Conservation (phyloP, 2,329 filamentous ascomycete genomes). For the Colletotrichum trifolii region DNA sequence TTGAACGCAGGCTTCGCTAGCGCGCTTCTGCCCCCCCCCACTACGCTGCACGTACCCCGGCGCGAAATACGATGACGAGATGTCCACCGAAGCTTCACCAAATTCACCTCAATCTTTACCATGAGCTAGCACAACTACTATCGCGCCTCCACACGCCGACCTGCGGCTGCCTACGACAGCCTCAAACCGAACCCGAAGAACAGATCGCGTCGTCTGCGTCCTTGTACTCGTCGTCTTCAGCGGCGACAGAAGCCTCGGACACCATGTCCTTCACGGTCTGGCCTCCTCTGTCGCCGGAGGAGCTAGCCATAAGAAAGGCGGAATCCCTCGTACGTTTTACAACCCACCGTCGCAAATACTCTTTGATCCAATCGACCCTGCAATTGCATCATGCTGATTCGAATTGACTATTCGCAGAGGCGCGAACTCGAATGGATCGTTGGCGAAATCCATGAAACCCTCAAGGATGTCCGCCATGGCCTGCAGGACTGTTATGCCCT, state of each 20-base stretch:
- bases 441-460: slow-evolving; percentile 58
- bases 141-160: slow-evolving; percentile 12
- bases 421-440: slow-evolving; percentile 68
- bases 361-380: background rate
- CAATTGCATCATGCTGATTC: slow-evolving; percentile 44
- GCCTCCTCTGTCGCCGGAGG: slow-evolving; percentile 62
- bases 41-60: background rate
- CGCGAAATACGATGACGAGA: slow-evolving; percentile 27
- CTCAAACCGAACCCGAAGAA: background rate
- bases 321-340: slow-evolving; percentile 59
- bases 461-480: slow-evolving; percentile 67
- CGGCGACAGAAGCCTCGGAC: background rate
- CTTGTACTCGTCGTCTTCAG: background rate
- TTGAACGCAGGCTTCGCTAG: slow-evolving; percentile 8
- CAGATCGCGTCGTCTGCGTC: background rate
- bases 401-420: slow-evolving; percentile 47
- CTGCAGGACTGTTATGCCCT: slow-evolving; percentile 90
- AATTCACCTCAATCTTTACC: slow-evolving; percentile 5
- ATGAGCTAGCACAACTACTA: slow-evolving; percentile 17
- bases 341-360: background rate
- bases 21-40: slow-evolving; percentile 2
- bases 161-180: slow-evolving; percentile 24
- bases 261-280: slow-evolving; percentile 69
- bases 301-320: slow-evolving; percentile 62
- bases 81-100: slow-evolving; percentile 12